Conservation (phyloP, 306 rosid species). For the Neltuma alba region DNA sequence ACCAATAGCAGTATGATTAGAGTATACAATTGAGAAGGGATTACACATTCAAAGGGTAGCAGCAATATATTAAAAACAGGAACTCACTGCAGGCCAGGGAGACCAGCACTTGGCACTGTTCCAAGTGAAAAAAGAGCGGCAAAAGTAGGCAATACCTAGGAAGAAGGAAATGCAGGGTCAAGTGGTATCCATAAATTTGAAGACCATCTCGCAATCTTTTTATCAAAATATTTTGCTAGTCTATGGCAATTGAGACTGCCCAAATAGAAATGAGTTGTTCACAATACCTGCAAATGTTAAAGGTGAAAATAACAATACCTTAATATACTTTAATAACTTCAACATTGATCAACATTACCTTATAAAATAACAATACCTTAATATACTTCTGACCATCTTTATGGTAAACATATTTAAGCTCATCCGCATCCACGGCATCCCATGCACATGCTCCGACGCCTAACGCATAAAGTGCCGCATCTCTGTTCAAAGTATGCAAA, state of each 20-base stretch:
- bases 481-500: conserved; percentile 51
- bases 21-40: conserved; percentile 1
- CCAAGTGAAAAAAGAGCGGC: conserved; percentile 55
- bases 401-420: conserved; percentile 87
- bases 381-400: conserved; percentile 69
- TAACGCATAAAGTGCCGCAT: conserved; percentile 82
- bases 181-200: background rate
- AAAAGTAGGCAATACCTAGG: conserved; percentile 89
- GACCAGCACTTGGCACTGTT: conserved; percentile 36
- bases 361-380: conserved; percentile 52
- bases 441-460: conserved; percentile 81
- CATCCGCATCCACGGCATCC: conserved; percentile 77
- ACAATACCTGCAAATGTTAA: background rate
- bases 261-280: conserved; percentile 17
- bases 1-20: conserved; percentile 30
- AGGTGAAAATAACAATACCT: conserved; percentile 15
- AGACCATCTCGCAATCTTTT: background rate
- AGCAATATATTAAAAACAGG: conserved; percentile 25
- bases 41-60: conserved; percentile 19
- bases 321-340: background rate
- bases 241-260: conserved; percentile 20
- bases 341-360: background rate
- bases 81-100: conserved; percentile 89
- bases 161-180: conserved; percentile 26
- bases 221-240: background rate